A percentile compares a stretch with the other conserved stretches of the same genome.
Evolutionary conservation across 768 basidiomycete species (phyloP).

Genomic region (Agaricus bisporus): DNA sequence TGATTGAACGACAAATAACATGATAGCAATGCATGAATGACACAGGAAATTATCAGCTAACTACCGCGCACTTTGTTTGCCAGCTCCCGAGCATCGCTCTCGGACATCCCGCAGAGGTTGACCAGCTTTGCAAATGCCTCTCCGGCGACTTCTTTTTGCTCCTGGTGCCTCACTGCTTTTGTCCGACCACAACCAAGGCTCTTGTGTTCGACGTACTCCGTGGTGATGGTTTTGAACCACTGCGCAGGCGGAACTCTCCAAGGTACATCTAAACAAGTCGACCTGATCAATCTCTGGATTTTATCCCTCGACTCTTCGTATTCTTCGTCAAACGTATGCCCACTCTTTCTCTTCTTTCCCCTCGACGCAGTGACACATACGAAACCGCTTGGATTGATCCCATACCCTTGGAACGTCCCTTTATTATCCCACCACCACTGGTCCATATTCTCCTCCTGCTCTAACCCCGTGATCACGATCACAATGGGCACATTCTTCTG

Average conservation of each 20-base stretch:
- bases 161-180: background rate
- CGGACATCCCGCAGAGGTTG: background rate
- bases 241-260: background rate
- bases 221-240: constrained; percentile 1
- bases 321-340: constrained; percentile 8
- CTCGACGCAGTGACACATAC: constrained; percentile 34
- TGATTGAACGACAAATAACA: background rate
- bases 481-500: constrained; percentile 31
- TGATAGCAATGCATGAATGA: background rate
- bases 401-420: constrained; percentile 21
- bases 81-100: background rate
- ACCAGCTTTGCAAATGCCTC: background rate
- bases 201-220: background rate
- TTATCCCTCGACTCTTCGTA: constrained; percentile 8
- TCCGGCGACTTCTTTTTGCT: background rate
- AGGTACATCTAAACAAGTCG: background rate
- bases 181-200: background rate
- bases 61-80: background rate
- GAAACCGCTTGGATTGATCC: constrained; percentile 24
- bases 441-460: constrained; percentile 23
- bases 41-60: background rate
- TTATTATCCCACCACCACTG: constrained; percentile 27
- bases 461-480: constrained; percentile 32
- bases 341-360: constrained; percentile 15
- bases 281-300: constrained; percentile 1